Evolutionary conservation across 305 asterid genomes (phyloP).

Genomic region (Solanum hybrid): DNA sequence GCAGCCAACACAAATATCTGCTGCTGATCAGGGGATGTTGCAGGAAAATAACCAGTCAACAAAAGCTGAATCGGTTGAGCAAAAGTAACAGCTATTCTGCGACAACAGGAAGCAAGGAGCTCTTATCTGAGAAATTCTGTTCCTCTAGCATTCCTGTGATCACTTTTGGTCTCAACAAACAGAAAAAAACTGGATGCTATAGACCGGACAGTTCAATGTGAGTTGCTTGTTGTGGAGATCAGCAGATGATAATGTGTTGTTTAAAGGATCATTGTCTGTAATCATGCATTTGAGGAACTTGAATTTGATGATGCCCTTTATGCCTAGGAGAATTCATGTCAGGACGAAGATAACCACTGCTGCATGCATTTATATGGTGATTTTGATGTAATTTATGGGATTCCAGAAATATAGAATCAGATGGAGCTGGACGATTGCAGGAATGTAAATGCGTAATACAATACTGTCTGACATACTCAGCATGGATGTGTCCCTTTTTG

Average conservation of each 20-base stretch:
- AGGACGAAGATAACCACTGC: neutral
- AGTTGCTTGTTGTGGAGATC: neutral
- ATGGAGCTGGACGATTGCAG: neutral
- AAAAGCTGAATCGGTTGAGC: neutral
- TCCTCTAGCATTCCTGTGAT: neutral
- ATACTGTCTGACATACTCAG: neutral
- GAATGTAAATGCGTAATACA: neutral
- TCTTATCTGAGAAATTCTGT: neutral
- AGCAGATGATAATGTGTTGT: neutral
- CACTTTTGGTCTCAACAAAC: neutral
- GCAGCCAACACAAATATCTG: neutral
- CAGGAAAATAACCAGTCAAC: neutral
- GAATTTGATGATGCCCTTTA: neutral
- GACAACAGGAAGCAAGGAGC: neutral
- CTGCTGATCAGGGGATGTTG: neutral
- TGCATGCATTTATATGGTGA: neutral
- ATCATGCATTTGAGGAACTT: neutral
- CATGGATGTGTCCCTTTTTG: neutral
- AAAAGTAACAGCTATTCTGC: neutral
- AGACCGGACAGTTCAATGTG: neutral
- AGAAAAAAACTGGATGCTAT: neutral
- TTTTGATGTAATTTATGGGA: neutral
- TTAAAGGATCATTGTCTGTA: neutral
- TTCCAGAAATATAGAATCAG: neutral
- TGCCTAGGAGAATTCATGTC: neutral